These are phyloP conservation scores for Entonaema liquescens DNA, from an alignment of 495 filamentous ascomycete species.

Conservation along the genomic window DNA sequence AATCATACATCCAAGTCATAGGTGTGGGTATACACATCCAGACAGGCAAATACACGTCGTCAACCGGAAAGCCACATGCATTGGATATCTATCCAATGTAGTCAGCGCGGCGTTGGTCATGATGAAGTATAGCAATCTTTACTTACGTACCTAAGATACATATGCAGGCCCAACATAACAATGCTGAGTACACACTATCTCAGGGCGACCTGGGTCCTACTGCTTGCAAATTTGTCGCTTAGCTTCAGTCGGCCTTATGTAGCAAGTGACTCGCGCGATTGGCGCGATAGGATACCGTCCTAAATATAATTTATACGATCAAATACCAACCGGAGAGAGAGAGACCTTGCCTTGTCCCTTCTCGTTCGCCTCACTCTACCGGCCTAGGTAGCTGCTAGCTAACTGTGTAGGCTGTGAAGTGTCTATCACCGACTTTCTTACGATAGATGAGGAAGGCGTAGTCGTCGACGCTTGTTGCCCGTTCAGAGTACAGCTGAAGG, in stretches of 20 bases:
- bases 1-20: too few relatives aligned
- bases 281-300: conserved; percentile 5
- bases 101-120: too few relatives aligned
- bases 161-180: not conserved
- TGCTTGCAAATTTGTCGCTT: not conserved
- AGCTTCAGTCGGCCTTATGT: conserved; percentile 3
- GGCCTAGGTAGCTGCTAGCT: too few relatives aligned
- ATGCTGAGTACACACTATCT: not conserved
- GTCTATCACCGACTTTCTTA: not conserved
- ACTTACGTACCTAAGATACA: not conserved
- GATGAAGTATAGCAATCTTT: not conserved
- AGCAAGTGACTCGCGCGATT: conserved; percentile 6
- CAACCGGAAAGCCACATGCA: too few relatives aligned
- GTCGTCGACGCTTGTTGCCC: not conserved
- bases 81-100: too few relatives aligned
- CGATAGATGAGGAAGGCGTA: not conserved
- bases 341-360: not conserved
- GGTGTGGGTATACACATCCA: too few relatives aligned
- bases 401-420: not conserved
- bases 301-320: conserved; percentile 11
- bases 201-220: not conserved
- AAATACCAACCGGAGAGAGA: conserved; percentile 17
- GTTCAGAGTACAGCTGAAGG: not conserved
- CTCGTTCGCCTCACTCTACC: conserved; percentile 1
- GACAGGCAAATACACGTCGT: too few relatives aligned